Base-by-base conservation (phyloP, 345 rosid species). In the Gossypium rotundifolium region DNA sequence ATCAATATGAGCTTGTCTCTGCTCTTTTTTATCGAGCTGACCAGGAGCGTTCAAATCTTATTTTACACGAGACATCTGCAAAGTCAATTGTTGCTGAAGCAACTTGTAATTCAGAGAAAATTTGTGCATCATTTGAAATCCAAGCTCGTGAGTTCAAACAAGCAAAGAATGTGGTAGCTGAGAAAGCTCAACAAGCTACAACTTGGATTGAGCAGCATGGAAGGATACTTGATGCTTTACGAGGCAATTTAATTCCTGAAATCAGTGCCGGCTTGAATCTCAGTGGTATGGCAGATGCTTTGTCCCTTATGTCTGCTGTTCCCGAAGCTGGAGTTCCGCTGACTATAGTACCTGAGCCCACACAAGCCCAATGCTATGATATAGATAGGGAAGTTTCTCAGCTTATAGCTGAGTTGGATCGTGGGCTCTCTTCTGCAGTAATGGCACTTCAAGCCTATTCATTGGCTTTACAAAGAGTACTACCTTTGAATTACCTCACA, bases 341-440 rank as follows among this genome's bases (percentile, higher is more conserved):
- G 79, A 86, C 95, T 77, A 83, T 93, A 22, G 97, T 93, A 81
- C 97, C 98, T 73, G 98, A 93, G 85, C 97, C 98, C 65, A 91
- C 97, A 48, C 97, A 84, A 84, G 91, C 81, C 73, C 97, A 90
- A 60, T 91, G 97, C 86, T 82, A 82, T 72, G 91, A 91, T 64
- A 84, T 91, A 85, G 97, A 91, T 78, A 83, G 85, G 83, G 98
- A 93, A 78, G 89, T 90, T 65, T 85, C 90, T 72, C 86, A 84
- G 77, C 81, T 90, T 49, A 78, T 91, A 66, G 79, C 85, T 23
- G 95, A 93, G 71, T 80, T 91, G 82, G 90, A 86, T 81, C 80
- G 70, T 73, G 90, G 93, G 52, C 84, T 87, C 77, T 89, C 93
- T 62, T 85, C 97, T 79, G 89, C 90, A 65, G 75, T 83, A 55